phyloP scores from a whole-genome alignment of 2,329 filamentous ascomycete species.

The Pseudogymnoascus sp. region DNA sequence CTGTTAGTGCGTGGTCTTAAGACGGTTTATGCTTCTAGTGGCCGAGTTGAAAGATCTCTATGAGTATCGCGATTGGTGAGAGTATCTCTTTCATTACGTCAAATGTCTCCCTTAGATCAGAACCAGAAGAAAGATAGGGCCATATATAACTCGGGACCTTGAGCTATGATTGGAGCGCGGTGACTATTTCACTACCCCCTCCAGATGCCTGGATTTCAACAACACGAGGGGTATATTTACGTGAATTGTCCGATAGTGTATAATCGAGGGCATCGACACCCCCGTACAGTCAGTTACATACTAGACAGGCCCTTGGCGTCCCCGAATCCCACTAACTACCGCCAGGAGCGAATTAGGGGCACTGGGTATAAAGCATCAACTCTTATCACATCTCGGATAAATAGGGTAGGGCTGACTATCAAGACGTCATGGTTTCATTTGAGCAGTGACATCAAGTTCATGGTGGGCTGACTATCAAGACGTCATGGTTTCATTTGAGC shows the following conservation, averaged over 20 bases:
- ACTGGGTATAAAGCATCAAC: not conserved
- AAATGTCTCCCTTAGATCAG: not conserved
- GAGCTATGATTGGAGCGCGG: not conserved
- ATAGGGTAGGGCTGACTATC: not conserved
- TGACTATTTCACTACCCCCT: not conserved
- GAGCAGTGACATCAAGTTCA: not conserved
- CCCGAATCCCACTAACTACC: not conserved
- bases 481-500: not conserved
- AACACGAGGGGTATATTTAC: not conserved
- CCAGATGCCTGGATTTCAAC: not conserved
- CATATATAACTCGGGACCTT: not conserved
- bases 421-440: not conserved
- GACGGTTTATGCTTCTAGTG: not conserved
- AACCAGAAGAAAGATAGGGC: not conserved
- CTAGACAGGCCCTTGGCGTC: not conserved
- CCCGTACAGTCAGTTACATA: not conserved
- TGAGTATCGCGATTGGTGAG: not conserved
- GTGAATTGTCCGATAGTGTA: not conserved
- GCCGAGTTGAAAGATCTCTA: not conserved
- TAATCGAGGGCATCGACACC: not conserved
- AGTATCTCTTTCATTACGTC: not conserved
- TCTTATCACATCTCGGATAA: not conserved
- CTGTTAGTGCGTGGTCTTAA: not conserved
- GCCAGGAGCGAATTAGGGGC: not conserved
- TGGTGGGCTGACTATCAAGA: not conserved